Base-by-base conservation (phyloP, 352 stramenopile species). In the Globisporangium yorkense region DNA sequence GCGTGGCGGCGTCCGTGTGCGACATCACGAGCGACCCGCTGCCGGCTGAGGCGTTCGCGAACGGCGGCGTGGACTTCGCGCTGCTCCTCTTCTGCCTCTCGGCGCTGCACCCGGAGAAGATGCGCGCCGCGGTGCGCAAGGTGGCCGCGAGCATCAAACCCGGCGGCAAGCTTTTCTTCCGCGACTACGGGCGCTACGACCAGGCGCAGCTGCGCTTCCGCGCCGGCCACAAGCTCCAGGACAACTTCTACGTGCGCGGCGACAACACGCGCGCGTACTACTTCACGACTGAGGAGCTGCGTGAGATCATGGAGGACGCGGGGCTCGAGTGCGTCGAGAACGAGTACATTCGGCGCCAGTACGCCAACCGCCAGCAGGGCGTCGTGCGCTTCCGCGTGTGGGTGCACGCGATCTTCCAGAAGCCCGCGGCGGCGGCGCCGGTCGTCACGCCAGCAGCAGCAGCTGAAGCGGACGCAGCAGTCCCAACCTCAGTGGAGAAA, bases 181-280 rank as follows among this genome's bases (percentile, higher is more conserved):
- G 94, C 43, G 96, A 99, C 76, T 99, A 98, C 68, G 96, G 94
- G 1, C 78, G 94, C 43, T 98, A 95, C 56, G 95, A 99, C 71
- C 91, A 98, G 65, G 94, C 93, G 7, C 95, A 98, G 77, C 77
- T 98, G 56, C 93, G 96, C 58, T 94, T 98, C 67, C 77, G 80
- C 13, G 56, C 77, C 15, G 86, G 82, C 35, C 80, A 88, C 65
- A 92, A 96, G 54, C 72, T 98, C 27, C 87, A 94, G 51, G 86
- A 98, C 2, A 98, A 98, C 63, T 97, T 97, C 47, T 98, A 98
- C 74, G 81, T 96, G 40, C 93, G 96, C 55, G 79, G 96, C 63
- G 95, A 98, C 76, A 97, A 97, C 59, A 98, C 95, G 4, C 88
- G 91, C 31, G 95, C 90, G 59, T 98, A 98, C 72, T 98, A 98